Evolutionary conservation across 768 basidiomycete genomes (phyloP), one percentile per base, ranked within the genome.

Genomic region (Solioccasus polychromus): DNA sequence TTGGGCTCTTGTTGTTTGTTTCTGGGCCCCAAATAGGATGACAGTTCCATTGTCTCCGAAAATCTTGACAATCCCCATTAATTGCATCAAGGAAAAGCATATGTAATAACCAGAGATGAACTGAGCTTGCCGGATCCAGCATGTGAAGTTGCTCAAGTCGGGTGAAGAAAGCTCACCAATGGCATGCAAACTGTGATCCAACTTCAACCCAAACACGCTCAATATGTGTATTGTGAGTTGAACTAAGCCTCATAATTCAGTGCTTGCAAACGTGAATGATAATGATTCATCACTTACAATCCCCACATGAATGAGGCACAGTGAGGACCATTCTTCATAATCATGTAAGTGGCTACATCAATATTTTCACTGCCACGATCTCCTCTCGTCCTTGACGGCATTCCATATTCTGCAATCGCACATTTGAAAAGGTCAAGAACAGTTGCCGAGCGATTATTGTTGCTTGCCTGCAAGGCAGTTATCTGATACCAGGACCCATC

Each of bases 81-180:
- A 78, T 66, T 0, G 22, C 23, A 7, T 59, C 51, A 1, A 76
- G 60, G 47, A 76, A 77, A 0, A 77, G 60, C 15, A 22, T 20
- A 26, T 76, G 73, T 1, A 77, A 50, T 0, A 77, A 55, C 76
- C 76, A 77, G 0, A 73, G 48, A 47, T 77, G 74, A n/a, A 41
- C 10, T 0, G 61, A 48, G 17, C 73, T 60, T 1, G 50, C 42
- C 0, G 48, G 37, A 37, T 76, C 59, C 0, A 77, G 64, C 3
- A 37, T 15, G 48, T 76, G 71, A 1, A 59, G 34, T 0, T 39
- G 5, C 35, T 73, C 72, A 0, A 76, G 57, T 0, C 59, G 52
- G 0, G 40, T 47, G 37, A 78, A 78, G 60, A 77, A 75, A 1
- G 65, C 71, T 3, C 63, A 37, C 76, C 76, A 77, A 18, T 59